A percentile compares a stretch with the other conserved stretches of the same genome.
Evolutionary conservation across 257 asterid genomes (phyloP).

Genomic region (Pogostemon cablin): DNA sequence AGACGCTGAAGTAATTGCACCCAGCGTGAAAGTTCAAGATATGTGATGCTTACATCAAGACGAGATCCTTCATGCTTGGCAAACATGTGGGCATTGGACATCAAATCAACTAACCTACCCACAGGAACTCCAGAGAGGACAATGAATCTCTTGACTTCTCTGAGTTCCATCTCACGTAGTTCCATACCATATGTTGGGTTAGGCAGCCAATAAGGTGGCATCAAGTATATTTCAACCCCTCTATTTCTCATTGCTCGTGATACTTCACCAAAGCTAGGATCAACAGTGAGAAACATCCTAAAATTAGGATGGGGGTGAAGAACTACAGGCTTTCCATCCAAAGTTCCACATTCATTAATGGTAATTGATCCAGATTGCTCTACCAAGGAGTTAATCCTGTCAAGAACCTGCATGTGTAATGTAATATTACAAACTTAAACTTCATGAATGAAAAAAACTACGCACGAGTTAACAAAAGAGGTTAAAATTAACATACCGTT

Average conservation of each 20-base stretch:
- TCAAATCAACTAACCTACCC: conserved; percentile 68
- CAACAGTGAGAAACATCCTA: conserved; percentile 92
- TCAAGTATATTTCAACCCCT: conserved; percentile 86
- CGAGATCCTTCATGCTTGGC: conserved; percentile 72
- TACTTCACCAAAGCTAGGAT: conserved; percentile 90
- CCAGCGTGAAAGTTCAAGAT: conserved; percentile 97
- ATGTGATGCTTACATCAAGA: conserved; percentile 60
- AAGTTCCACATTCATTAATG: conserved; percentile 89
- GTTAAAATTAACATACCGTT: conserved; percentile 60
- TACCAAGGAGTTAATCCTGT: conserved; percentile 94
- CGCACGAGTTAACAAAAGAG: conserved; percentile 20
- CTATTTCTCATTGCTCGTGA: conserved; percentile 99
- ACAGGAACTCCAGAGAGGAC: conserved; percentile 76
- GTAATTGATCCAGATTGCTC: conserved; percentile 97
- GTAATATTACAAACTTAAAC: conserved; percentile 28
- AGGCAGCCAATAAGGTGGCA: conserved; percentile 72
- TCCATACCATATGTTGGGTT: conserved; percentile 37
- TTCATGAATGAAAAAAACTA: neutral
- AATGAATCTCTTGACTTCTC: conserved; percentile 74
- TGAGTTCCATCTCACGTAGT: conserved; percentile 57
- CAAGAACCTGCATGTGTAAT: conserved; percentile 75
- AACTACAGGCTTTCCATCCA: conserved; percentile 81
- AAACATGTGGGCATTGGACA: conserved; percentile 82
- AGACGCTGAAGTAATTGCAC: conserved; percentile 80
- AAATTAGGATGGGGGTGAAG: conserved; percentile 89